Percentiles rank a stretch among this genome's conserved stretches.
phyloP scores from a whole-genome alignment of 2,329 filamentous ascomycete species.

The Fusarium nisikadoi region DNA sequence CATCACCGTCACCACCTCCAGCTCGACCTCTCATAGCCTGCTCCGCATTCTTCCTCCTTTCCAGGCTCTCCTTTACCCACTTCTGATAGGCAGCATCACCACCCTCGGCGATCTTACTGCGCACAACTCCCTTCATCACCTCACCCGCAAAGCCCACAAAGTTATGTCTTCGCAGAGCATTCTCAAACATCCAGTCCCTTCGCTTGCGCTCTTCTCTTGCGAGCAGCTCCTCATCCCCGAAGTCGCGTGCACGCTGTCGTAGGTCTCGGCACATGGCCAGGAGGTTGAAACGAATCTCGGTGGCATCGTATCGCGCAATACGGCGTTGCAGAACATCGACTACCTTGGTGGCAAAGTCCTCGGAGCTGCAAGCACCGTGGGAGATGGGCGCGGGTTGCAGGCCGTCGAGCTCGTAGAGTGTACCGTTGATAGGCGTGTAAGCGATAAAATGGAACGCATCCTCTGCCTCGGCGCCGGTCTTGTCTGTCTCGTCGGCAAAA shows the following conservation, averaged over 20 bases:
- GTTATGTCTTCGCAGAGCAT: constrained; percentile 89
- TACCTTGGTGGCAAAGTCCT: constrained; percentile 81
- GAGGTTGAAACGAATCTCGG: constrained; percentile 95
- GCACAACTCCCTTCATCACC: constrained; percentile 87
- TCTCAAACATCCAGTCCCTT: constrained; percentile 92
- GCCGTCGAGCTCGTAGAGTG: constrained; percentile 93
- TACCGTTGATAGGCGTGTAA: constrained; percentile 83
- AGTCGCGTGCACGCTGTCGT: constrained; percentile 78
- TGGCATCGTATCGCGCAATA: constrained; percentile 83
- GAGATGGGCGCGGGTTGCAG: constrained; percentile 92
- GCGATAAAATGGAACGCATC: constrained; percentile 99
- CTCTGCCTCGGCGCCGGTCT: constrained; percentile 70
- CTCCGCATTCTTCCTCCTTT: constrained; percentile 60
- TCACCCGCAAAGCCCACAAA: constrained; percentile 96
- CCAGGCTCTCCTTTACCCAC: constrained; percentile 78
- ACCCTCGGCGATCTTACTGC: constrained; percentile 74
- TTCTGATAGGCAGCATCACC: constrained; percentile 72
- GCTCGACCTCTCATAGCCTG: constrained; percentile 46
- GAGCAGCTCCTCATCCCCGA: constrained; percentile 83
- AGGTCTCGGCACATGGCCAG: constrained; percentile 91
- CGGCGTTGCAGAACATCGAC: constrained; percentile 87
- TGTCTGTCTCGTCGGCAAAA: constrained; percentile 89
- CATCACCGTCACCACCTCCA: constrained; percentile 48
- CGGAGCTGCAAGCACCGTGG: constrained; percentile 78
- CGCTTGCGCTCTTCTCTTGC: constrained; percentile 86